Conservation (phyloP, 106 monocot species). For the Dendrobium officinale region DNA sequence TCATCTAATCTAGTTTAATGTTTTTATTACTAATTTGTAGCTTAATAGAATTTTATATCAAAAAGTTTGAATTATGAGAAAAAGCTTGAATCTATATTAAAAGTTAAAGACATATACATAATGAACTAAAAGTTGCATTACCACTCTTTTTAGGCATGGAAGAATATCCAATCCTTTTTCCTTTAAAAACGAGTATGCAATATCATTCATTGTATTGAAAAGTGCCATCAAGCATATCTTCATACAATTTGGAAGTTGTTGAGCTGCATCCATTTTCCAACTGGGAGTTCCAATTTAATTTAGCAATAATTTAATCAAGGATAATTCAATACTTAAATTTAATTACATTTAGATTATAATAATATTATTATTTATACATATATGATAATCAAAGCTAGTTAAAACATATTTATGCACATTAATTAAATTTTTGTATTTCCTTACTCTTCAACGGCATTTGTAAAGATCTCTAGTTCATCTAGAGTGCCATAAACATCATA, state of each 20-base stretch:
- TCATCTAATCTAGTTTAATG: no score
- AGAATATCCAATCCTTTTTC: constrained; percentile 3
- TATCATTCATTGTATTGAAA: constrained; percentile 17
- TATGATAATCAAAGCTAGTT: neutral
- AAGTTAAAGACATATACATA: neutral
- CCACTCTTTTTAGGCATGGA: neutral
- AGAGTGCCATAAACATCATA: neutral
- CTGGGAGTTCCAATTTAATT: neutral
- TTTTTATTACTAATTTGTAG: no score
- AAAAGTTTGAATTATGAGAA: no score
- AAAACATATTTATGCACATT: neutral
- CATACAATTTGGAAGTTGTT: constrained; percentile 24
- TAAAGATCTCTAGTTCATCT: neutral
- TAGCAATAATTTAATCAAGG: neutral
- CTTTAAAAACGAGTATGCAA: neutral
- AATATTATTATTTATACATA: neutral
- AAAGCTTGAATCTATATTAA: no score
- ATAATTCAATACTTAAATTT: neutral
- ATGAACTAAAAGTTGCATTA: neutral
- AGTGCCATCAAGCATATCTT: constrained; percentile 13
- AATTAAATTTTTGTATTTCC: neutral
- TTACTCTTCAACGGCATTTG: neutral
- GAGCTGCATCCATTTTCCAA: neutral
- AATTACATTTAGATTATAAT: neutral
- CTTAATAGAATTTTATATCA: no score